Evolutionary conservation across 352 stramenopile species (phyloP), one percentile per base, ranked within the genome.

Genomic region (Globisporangium carolinianum): DNA sequence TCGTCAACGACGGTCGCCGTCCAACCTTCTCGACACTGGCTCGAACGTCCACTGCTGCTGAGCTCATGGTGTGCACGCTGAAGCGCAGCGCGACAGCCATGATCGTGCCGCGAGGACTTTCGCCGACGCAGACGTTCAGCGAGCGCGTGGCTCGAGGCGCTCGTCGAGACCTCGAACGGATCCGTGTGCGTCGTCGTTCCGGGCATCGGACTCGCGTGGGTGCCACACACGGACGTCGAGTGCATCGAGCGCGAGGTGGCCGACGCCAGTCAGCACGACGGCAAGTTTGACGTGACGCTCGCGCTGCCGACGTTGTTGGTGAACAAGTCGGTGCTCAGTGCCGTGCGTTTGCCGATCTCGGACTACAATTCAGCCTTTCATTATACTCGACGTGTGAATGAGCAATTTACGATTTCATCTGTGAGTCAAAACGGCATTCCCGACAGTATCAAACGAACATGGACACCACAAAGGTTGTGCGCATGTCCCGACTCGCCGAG

Each of bases 161-260:
- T 52, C 1, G 32, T 3, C 32, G 35, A 52, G 2, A 6, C 5
- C 17, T 6, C 9, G 5, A 15, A 58, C 17, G 43, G 53, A 17
- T 36, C 53, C 2, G 6, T 58, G 43, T 51, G 53, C 42, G 43
- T 58, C 8, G 43, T 58, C 4, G 35, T 52, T 32, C 45, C 53
- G 14, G 45, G 43, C 11, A 32, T 52, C 15, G 53, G 53, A 0
- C 53, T 58, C n/a, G 43, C 39, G 51, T 58, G 53, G 53, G n/a
- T 51, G 4, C 4, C 32, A 4, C 43, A 5, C 2, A 15, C 48
- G n/a, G 36, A n/a, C 32, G 15, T 58, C 14, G 53, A 58, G 43
- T 3, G 12, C 4, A 58, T 58, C 12, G 35, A 58, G 43, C 53
- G 35, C 37, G 53, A 58, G 5, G 8, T 32, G 4, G 36, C 32